A percentile compares a stretch with the other conserved stretches of the same genome.
Conservation (phyloP, 2,329 filamentous ascomycete genomes). For the Myriosclerotinia scirpicola region DNA sequence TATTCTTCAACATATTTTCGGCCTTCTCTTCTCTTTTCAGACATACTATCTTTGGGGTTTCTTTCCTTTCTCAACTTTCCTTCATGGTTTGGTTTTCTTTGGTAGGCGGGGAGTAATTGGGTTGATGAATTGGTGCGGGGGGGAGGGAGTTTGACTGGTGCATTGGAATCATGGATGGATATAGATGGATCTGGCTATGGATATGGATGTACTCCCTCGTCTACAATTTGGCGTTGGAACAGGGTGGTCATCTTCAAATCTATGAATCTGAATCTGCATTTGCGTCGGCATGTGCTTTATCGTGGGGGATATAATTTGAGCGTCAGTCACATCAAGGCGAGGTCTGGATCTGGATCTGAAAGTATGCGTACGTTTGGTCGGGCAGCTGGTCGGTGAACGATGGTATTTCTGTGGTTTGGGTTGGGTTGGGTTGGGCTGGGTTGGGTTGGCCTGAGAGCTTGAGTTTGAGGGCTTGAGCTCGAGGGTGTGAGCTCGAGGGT, state of each 20-base stretch:
- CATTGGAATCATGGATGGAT: conserved; percentile 8
- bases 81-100: neutral
- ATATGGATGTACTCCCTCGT: conserved; percentile 14
- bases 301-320: no score
- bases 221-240: conserved; percentile 1
- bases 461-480: no score
- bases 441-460: no score
- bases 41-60: neutral
- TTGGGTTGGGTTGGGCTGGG: no score
- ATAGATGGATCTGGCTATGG: conserved; percentile 14
- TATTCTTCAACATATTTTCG: neutral
- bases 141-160: neutral
- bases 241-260: neutral
- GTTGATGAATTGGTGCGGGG: neutral
- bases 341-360: no score
- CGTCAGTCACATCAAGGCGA: neutral
- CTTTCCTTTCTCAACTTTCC: neutral
- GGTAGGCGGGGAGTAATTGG: neutral
- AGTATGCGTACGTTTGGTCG: no score
- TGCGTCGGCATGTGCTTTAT: neutral
- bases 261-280: neutral
- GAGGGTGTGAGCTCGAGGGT: no score
- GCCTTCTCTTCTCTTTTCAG: neutral
- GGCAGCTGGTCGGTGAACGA: no score
- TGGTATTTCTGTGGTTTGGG: no score